phyloP scores from a whole-genome alignment of 2,329 filamentous ascomycete species.

The Neofusicoccum kwambonambiense region DNA sequence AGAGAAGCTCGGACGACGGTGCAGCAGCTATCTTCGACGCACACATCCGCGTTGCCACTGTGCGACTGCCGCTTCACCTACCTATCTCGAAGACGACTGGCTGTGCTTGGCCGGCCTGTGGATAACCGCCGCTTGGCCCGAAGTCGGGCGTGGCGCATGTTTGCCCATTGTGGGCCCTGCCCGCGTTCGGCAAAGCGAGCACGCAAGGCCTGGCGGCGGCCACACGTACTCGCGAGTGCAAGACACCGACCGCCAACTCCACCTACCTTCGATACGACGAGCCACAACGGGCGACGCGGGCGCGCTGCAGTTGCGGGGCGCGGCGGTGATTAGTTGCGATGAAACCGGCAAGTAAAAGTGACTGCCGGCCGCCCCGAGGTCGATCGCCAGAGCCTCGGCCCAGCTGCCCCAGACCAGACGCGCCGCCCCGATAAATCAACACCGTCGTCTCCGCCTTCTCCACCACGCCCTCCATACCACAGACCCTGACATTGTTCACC shows the following conservation, averaged over 20 bases:
- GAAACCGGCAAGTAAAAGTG: not conserved
- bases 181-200: too few species aligned
- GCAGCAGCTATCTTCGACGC: not conserved
- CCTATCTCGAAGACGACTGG: not conserved
- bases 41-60: not conserved
- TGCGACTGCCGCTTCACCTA: too few species aligned
- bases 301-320: not conserved
- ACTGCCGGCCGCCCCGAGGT: conserved; percentile 18
- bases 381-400: conserved; percentile 17
- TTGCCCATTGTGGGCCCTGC: not conserved
- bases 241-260: not conserved
- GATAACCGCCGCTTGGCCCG: too few species aligned
- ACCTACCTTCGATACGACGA: not conserved
- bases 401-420: conserved; percentile 8
- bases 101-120: not conserved
- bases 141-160: not conserved
- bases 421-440: conserved; percentile 13
- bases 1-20: not conserved
- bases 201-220: not conserved
- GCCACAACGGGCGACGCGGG: not conserved
- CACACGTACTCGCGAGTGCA: not conserved
- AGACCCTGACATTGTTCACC: not conserved
- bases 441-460: conserved; percentile 12
- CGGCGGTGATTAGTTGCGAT: not conserved
- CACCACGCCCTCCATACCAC: not conserved